These are phyloP conservation scores for Sistotremastrum niveocremeum DNA, from an alignment of 768 basidiomycete species.

Conservation along the genomic window DNA sequence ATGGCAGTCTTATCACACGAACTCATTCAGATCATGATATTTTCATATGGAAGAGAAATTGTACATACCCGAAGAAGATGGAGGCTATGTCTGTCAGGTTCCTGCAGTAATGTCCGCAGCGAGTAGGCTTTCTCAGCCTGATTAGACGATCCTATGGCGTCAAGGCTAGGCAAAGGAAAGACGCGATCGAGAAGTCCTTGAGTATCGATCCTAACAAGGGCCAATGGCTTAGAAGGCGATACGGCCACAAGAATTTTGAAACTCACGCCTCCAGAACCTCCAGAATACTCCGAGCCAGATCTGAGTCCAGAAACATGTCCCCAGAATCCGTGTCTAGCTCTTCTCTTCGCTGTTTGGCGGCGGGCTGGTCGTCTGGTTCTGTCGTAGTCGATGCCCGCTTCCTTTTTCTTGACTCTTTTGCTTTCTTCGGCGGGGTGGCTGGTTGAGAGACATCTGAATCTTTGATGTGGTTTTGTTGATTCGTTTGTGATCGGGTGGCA, in stretches of 20 bases:
- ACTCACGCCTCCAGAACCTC: slow-evolving; percentile 45
- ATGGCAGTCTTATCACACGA: slow-evolving; percentile 38
- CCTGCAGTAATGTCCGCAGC: slow-evolving; percentile 42
- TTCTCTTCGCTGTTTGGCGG: slow-evolving; percentile 30
- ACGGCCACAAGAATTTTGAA: neutral
- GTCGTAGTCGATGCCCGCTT: slow-evolving; percentile 37
- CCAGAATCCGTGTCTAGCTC: slow-evolving; percentile 24
- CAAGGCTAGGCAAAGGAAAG: slow-evolving; percentile 33
- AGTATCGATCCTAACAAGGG: slow-evolving; percentile 39
- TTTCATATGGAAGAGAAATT: slow-evolving; percentile 6
- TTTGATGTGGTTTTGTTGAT: slow-evolving; percentile 20
- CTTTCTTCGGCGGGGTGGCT: slow-evolving; percentile 5
- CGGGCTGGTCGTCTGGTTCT: slow-evolving; percentile 33
- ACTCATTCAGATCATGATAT: slow-evolving; percentile 4
- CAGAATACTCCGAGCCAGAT: slow-evolving; percentile 40
- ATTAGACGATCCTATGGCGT: slow-evolving; percentile 12
- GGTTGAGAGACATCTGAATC: slow-evolving; percentile 5
- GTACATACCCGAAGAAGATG: slow-evolving; percentile 42
- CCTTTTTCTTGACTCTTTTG: slow-evolving; percentile 35
- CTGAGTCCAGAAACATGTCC: slow-evolving; percentile 31
- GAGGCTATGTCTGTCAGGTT: slow-evolving; percentile 40
- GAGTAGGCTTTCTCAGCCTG: slow-evolving; percentile 28
- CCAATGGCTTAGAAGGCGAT: slow-evolving; percentile 1
- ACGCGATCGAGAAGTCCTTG: slow-evolving; percentile 74
- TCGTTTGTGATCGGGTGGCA: slow-evolving; percentile 48